Evolutionary conservation across 257 asterid genomes (phyloP).

Genomic region (Pogostemon cablin): DNA sequence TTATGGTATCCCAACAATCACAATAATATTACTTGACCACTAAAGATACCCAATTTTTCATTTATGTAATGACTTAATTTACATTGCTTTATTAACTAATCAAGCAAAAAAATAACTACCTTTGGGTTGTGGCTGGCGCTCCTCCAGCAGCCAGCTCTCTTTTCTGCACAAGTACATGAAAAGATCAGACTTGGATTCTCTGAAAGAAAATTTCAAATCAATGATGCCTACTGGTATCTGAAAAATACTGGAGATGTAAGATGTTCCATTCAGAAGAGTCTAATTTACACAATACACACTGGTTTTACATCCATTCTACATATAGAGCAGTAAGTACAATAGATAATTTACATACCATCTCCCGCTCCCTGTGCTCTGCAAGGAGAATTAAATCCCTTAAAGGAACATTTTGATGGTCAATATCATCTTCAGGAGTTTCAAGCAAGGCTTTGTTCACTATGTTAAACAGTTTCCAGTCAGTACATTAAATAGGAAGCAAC

Average conservation of each 20-base stretch:
- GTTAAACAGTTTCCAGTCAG: conserved; percentile 30
- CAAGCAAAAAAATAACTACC: conserved; percentile 44
- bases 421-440: conserved; percentile 76
- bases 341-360: conserved; percentile 44
- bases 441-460: conserved; percentile 75
- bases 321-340: conserved; percentile 5
- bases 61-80: conserved; percentile 5
- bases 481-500: conserved; percentile 24
- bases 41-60: conserved; percentile 18
- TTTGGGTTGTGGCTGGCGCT: conserved; percentile 44
- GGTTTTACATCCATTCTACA: conserved; percentile 13
- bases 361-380: conserved; percentile 77
- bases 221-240: not conserved
- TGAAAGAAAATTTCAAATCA: conserved; percentile 10
- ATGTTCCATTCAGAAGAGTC: conserved; percentile 9
- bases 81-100: conserved; percentile 1
- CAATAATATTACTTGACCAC: conserved; percentile 2
- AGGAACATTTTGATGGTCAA: conserved; percentile 62
- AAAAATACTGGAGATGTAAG: conserved; percentile 3
- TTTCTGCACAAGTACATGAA: conserved; percentile 55
- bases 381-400: conserved; percentile 77
- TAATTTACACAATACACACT: conserved; percentile 1
- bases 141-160: conserved; percentile 49
- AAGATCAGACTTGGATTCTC: conserved; percentile 23
- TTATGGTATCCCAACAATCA: conserved; percentile 4